Conservation (phyloP, 345 rosid species). For the Euphorbia peplus region DNA sequence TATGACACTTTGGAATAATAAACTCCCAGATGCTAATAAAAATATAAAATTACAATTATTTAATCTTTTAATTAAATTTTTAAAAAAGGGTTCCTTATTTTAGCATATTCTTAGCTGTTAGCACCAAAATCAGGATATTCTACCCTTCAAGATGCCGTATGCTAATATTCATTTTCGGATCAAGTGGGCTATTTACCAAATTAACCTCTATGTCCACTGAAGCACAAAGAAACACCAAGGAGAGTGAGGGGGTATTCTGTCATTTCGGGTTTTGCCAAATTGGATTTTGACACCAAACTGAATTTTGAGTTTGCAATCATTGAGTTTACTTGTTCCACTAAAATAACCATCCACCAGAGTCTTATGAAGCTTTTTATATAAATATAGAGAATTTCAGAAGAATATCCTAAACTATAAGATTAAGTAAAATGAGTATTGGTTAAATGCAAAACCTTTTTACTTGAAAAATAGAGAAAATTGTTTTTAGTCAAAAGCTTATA, state of each 20-base stretch:
- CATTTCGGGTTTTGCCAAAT: background rate
- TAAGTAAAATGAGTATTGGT: too few relatives aligned
- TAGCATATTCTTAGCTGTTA: constrained; percentile 39
- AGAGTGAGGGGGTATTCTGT: background rate
- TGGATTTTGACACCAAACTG: background rate
- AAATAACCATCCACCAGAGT: too few relatives aligned
- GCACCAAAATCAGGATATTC: constrained; percentile 36
- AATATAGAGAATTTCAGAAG: background rate
- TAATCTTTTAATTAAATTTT: background rate
- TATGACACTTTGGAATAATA: background rate
- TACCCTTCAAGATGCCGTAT: constrained; percentile 27
- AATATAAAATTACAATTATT: background rate
- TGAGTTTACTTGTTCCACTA: background rate
- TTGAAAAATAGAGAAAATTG: too few relatives aligned
- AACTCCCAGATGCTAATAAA: constrained; percentile 5
- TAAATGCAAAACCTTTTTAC: too few relatives aligned
- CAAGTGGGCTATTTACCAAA: background rate
- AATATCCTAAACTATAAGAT: constrained; percentile 12
- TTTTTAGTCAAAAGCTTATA: too few relatives aligned
- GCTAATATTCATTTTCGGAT: background rate
- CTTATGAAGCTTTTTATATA: too few relatives aligned
- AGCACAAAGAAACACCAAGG: background rate
- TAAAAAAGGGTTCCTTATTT: constrained; percentile 7
- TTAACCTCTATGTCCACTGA: constrained; percentile 8
- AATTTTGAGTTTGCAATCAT: background rate